phyloP scores from a whole-genome alignment of 148 eudicot species.

The Polygonum aviculare region DNA sequence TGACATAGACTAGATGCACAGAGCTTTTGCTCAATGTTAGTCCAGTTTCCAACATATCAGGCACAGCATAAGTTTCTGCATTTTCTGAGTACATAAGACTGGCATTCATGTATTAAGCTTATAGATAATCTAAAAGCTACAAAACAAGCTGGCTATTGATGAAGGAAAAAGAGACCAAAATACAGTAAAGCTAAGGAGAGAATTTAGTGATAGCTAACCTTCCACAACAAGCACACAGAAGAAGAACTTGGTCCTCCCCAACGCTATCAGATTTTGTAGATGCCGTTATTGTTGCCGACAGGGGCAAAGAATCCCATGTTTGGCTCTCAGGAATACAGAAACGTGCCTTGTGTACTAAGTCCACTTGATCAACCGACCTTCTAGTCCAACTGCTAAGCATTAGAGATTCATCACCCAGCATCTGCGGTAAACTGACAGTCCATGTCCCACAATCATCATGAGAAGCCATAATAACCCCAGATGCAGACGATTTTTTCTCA shows the following conservation, averaged over 20 bases:
- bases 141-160: neutral
- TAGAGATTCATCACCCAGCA: slow-evolving; percentile 17
- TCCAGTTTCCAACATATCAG: neutral
- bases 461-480: slow-evolving; percentile 72
- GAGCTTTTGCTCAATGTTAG: neutral
- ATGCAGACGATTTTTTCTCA: slow-evolving; percentile 19
- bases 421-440: slow-evolving; percentile 35
- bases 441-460: slow-evolving; percentile 91
- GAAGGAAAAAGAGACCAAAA: neutral
- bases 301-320: slow-evolving; percentile 75
- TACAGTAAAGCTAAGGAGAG: neutral
- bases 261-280: slow-evolving; percentile 26
- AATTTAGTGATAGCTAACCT: slow-evolving; percentile 29
- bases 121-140: neutral
- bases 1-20: neutral
- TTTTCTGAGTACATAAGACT: neutral
- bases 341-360: slow-evolving; percentile 44
- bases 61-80: neutral
- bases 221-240: slow-evolving; percentile 72
- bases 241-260: slow-evolving; percentile 43
- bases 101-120: neutral
- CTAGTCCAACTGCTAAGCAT: slow-evolving; percentile 43
- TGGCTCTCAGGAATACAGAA: slow-evolving; percentile 81
- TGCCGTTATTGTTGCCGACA: slow-evolving; percentile 41
- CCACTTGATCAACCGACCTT: slow-evolving; percentile 56